Evolutionary conservation across 2,329 filamentous ascomycete species (phyloP).

Genomic region (Phialophora expanda): DNA sequence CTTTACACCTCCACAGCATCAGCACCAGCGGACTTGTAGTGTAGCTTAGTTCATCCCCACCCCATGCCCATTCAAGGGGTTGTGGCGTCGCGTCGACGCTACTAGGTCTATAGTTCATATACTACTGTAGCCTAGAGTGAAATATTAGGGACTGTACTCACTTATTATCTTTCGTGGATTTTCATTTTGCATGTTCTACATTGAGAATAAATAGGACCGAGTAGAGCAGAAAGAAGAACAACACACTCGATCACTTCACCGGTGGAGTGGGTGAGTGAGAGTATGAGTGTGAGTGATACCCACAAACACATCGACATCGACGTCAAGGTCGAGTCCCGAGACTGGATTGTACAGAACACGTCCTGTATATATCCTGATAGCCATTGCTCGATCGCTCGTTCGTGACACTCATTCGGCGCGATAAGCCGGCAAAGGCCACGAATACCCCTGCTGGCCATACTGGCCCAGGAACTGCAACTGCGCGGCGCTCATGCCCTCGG

Average conservation of each 20-base stretch:
- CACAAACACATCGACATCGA: not conserved
- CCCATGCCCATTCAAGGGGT: too few species aligned
- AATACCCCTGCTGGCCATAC: slow-evolving; percentile 18
- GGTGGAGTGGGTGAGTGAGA: too few species aligned
- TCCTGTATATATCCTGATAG: too few species aligned
- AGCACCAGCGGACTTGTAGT: not conserved
- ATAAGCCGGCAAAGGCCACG: slow-evolving; percentile 12
- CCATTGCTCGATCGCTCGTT: not conserved
- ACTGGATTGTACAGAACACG: too few species aligned
- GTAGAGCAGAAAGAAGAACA: not conserved
- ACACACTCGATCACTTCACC: not conserved
- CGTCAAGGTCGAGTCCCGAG: too few species aligned
- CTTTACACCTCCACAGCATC: not conserved
- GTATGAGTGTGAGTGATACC: not conserved
- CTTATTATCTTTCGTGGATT: too few species aligned
- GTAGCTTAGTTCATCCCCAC: not conserved
- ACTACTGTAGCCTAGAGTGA: too few species aligned
- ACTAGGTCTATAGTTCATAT: not conserved
- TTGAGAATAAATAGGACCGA: not conserved
- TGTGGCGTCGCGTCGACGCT: too few species aligned
- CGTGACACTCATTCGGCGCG: not conserved
- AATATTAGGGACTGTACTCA: too few species aligned
- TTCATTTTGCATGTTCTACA: not conserved
- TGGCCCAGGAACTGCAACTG: slow-evolving; percentile 11
- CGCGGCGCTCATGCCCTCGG: slow-evolving; percentile 4